Evolutionary conservation across 2,329 filamentous ascomycete genomes (phyloP).

Genomic region (Curvularia sp.): DNA sequence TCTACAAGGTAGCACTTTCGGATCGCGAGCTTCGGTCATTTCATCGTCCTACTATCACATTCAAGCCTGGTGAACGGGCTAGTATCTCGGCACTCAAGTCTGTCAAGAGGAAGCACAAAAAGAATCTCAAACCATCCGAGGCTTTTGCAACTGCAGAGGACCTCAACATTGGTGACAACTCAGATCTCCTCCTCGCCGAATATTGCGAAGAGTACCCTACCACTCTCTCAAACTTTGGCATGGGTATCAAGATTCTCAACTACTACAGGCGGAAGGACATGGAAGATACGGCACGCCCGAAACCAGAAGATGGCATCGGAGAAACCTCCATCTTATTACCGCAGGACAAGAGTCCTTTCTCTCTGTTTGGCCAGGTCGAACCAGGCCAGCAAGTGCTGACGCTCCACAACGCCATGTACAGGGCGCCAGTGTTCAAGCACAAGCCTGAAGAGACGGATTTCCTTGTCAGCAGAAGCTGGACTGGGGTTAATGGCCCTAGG

Average conservation of each 20-base stretch:
- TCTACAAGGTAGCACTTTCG: constrained; percentile 86
- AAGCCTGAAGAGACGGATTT: constrained; percentile 81
- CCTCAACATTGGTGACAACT: constrained; percentile 86
- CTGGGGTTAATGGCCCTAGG: constrained; percentile 74
- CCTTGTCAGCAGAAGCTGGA: constrained; percentile 81
- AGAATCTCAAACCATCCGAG: constrained; percentile 77
- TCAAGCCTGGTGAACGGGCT: constrained; percentile 73
- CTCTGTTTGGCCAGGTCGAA: constrained; percentile 91
- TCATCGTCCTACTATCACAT: constrained; percentile 79
- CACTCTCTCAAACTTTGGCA: constrained; percentile 94
- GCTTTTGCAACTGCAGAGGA: constrained; percentile 82
- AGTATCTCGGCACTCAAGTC: constrained; percentile 72
- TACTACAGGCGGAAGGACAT: constrained; percentile 86
- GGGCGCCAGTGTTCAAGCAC: constrained; percentile 92
- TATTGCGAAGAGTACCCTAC: constrained; percentile 94
- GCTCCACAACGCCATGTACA: constrained; percentile 93
- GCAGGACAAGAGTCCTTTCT: constrained; percentile 95
- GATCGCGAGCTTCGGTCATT: constrained; percentile 78
- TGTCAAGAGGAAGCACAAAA: constrained; percentile 80
- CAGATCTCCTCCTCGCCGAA: constrained; percentile 85
- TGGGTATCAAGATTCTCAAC: constrained; percentile 95
- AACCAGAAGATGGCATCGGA: constrained; percentile 73
- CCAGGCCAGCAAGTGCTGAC: constrained; percentile 89
- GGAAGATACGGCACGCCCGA: constrained; percentile 78
- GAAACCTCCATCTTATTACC: constrained; percentile 87